Conservation (phyloP, 345 rosid genomes). For the Zanthoxylum bungeanum region DNA sequence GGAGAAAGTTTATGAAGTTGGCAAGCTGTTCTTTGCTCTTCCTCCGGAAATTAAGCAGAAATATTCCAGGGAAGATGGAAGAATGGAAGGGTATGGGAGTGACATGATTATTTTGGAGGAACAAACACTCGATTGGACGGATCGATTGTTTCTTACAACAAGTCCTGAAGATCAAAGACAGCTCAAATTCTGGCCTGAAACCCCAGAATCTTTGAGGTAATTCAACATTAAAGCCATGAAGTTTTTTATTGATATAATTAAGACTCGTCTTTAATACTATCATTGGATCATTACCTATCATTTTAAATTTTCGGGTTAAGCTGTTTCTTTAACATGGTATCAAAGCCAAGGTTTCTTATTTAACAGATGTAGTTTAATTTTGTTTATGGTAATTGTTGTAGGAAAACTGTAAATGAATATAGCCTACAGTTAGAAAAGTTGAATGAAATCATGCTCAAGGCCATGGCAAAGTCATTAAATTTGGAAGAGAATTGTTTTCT, state of each 20-base stretch:
- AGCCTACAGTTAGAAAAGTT: slow-evolving; percentile 23
- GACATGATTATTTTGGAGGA: slow-evolving; percentile 34
- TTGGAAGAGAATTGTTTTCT: slow-evolving; percentile 48
- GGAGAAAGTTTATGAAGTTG: slow-evolving; percentile 43
- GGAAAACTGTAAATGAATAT: slow-evolving; percentile 37
- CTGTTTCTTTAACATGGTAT: too few relatives aligned
- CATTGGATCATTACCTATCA: too few relatives aligned
- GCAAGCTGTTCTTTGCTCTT: slow-evolving; percentile 53
- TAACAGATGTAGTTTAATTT: too few relatives aligned
- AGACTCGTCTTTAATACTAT: too few relatives aligned
- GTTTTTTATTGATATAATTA: too few relatives aligned
- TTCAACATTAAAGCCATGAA: not conserved
- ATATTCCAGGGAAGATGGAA: slow-evolving; percentile 44
- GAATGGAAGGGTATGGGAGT: slow-evolving; percentile 70
- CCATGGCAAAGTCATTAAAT: slow-evolving; percentile 47
- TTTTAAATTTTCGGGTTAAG: too few relatives aligned
- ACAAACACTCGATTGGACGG: slow-evolving; percentile 77
- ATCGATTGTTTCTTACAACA: slow-evolving; percentile 48
- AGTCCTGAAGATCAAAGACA: slow-evolving; percentile 24
- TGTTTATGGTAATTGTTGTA: slow-evolving; percentile 1
- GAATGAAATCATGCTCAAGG: slow-evolving; percentile 35
- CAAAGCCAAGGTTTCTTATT: too few relatives aligned
- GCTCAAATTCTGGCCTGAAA: slow-evolving; percentile 51
- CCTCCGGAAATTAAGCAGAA: slow-evolving; percentile 54
- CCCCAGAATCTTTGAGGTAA: slow-evolving; percentile 55